Conservation (phyloP, 352 stramenopile genomes). For the Thraustochytrium sp. region DNA sequence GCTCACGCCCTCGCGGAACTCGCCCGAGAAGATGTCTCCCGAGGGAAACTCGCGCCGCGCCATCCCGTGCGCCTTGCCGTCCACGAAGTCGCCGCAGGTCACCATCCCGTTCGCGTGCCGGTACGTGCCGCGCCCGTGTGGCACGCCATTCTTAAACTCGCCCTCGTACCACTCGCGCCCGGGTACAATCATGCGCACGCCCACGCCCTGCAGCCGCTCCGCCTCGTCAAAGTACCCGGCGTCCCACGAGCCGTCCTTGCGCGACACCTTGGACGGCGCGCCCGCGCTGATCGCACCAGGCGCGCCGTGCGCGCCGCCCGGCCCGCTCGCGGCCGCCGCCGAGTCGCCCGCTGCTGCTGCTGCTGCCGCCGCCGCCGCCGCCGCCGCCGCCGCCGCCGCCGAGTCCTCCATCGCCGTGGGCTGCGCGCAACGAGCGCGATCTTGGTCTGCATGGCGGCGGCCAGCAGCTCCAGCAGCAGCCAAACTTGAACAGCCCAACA, state of each 20-base stretch:
- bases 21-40: background rate
- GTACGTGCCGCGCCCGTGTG: background rate
- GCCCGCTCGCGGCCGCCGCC: no score
- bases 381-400: no score
- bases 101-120: background rate
- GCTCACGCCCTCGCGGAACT: conserved; percentile 2
- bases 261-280: background rate
- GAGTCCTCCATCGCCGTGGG: no score
- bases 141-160: conserved; percentile 8
- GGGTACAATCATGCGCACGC: background rate
- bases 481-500: no score
- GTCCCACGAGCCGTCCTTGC: background rate
- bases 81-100: background rate
- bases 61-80: conserved; percentile 13
- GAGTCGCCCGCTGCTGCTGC: no score
- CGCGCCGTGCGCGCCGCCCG: no score
- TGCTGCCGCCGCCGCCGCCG: no score
- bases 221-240: background rate
- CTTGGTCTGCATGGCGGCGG: no score
- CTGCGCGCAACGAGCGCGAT: no score
- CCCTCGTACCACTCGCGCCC: conserved; percentile 32
- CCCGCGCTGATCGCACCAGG: background rate
- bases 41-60: background rate
- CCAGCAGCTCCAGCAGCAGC: no score
- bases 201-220: background rate